Percentiles rank a stretch among this genome's conserved stretches.
These are phyloP conservation scores for Solanum hybrid DNA, from an alignment of 305 asterid genomes.

Conservation along the genomic window DNA sequence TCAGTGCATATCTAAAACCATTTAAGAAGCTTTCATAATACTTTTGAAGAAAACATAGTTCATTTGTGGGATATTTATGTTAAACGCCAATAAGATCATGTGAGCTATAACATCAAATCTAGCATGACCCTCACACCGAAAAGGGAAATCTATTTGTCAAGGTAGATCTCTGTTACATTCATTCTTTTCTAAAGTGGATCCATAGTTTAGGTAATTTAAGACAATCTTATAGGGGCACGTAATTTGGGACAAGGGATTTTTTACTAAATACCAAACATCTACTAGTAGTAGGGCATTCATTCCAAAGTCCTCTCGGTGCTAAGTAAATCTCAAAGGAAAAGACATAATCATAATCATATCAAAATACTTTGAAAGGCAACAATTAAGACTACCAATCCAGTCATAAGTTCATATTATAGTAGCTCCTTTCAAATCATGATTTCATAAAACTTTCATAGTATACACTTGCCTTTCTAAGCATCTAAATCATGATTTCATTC, in stretches of 20 bases:
- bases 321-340: neutral
- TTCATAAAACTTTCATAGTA: neutral
- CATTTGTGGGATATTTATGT: neutral
- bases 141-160: neutral
- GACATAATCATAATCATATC: neutral
- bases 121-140: neutral
- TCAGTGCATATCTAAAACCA: no score
- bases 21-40: neutral
- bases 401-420: neutral
- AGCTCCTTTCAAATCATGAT: neutral
- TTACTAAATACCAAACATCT: neutral
- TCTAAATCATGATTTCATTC: neutral
- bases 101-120: neutral
- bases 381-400: no score
- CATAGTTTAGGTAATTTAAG: neutral
- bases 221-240: neutral
- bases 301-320: neutral
- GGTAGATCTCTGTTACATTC: neutral
- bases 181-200: neutral
- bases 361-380: neutral
- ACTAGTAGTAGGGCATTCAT: neutral
- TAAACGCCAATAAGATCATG: neutral
- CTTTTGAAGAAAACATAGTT: neutral
- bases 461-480: neutral
- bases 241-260: neutral